Base-by-base conservation (phyloP, 148 eudicot species). In the Silene conica region DNA sequence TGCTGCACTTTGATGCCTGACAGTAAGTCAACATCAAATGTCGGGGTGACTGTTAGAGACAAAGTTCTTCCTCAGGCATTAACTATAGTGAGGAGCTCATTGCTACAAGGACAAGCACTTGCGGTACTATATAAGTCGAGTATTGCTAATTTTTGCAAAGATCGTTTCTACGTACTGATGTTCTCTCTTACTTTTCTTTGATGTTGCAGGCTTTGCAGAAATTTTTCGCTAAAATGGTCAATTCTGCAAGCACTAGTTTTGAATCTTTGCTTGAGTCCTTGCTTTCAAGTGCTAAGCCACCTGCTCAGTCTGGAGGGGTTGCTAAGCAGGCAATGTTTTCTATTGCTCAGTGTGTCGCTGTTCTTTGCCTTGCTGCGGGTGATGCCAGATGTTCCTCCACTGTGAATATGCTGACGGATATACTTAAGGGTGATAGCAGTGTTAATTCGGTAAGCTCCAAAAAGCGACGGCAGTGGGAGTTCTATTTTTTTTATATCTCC, bases 31-130 rank as follows among this genome's bases (percentile, higher is more conserved):
- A 88, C 85, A 56, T 81, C 87, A 67, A 86, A 84, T 81, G 91
- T 92, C 73, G 93, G 94, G 61, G 74, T 75, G 70, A 89, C 96
- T 66, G 96, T 96, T 63, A 83, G 90, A 78, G 85, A 90, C 73
- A 96, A 81, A 90, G 99, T 96, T 82, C 99, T 96, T 83, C 99
- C 99, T n/a, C 99, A 90, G 76, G 96, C 97, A 21, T 80, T 96
- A 76, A 80, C 88, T 57, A 76, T 96, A 80, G 83, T 89, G 6
- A 89, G 87, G 81, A 96, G 99, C 76, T 86, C 99, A 63, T 81
- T 96, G 85, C 97, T 92, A 43, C 99, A 96, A 79, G 99, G 99
- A 50, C 99, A 92, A 74, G 99, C 99, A 62, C 96, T 96, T 80
- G 76, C 69, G 96, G 99, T 96, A 92, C 4, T 15, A 23, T 15